These are phyloP conservation scores for Citrullus amarus DNA, from an alignment of 306 rosid genomes.

Conservation along the genomic window DNA sequence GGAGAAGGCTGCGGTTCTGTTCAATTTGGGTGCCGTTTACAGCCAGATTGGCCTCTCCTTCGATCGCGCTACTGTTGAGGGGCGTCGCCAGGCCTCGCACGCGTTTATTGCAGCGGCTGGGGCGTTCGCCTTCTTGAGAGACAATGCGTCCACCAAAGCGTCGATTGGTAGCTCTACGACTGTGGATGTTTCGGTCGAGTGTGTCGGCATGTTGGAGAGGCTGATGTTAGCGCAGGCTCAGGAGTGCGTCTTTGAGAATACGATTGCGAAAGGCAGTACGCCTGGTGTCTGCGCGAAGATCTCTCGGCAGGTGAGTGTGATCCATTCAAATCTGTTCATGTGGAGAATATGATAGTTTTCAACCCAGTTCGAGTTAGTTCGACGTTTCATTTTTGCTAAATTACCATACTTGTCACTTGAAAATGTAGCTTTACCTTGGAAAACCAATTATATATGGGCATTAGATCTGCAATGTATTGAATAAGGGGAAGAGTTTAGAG, in stretches of 20 bases:
- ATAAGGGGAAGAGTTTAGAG: neutral
- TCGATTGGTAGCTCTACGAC: slow-evolving; percentile 72
- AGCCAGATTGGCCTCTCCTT: slow-evolving; percentile 81
- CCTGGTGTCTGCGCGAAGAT: slow-evolving; percentile 96
- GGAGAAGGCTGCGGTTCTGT: slow-evolving; percentile 78
- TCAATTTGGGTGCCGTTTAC: slow-evolving; percentile 78
- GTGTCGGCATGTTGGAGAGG: slow-evolving; percentile 88
- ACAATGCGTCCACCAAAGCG: slow-evolving; percentile 69
- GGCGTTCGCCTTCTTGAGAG: slow-evolving; percentile 57
- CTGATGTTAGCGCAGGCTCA: slow-evolving; percentile 97
- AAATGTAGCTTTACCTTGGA: neutral
- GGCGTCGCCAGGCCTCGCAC: slow-evolving; percentile 65
- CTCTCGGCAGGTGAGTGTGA: slow-evolving; percentile 71
- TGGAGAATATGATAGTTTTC: neutral
- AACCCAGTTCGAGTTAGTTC: neutral
- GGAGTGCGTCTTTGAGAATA: slow-evolving; percentile 88
- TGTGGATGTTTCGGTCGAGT: slow-evolving; percentile 68
- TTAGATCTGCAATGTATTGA: neutral
- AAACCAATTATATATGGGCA: neutral
- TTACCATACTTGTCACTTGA: neutral
- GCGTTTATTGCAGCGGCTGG: slow-evolving; percentile 86
- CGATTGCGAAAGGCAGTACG: slow-evolving; percentile 88
- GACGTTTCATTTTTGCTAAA: neutral
- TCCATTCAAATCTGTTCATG: neutral
- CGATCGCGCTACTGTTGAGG: slow-evolving; percentile 74